Evolutionary conservation across 2,329 filamentous ascomycete species (phyloP).

Genomic region (Colletotrichum navitas): DNA sequence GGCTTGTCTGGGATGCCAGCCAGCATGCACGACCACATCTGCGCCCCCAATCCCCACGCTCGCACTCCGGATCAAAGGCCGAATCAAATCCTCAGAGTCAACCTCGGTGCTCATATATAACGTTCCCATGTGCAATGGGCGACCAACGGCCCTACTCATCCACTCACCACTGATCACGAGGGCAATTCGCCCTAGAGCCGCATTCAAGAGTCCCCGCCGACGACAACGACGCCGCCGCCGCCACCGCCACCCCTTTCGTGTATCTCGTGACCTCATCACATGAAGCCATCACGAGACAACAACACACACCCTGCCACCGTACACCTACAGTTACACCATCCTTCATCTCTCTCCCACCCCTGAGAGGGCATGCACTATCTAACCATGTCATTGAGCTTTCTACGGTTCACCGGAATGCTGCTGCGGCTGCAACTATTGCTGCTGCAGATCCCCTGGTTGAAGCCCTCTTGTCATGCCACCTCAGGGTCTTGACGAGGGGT

Average conservation of each 20-base stretch:
- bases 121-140: background rate
- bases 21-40: background rate
- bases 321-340: background rate
- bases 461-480: constrained; percentile 10
- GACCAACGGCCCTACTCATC: background rate
- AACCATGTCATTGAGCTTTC: background rate
- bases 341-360: background rate
- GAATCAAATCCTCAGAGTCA: background rate
- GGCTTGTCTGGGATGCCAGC: background rate
- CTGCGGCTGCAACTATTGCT: constrained; percentile 3
- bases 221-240: background rate
- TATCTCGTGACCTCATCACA: constrained; percentile 27
- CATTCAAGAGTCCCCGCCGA: background rate
- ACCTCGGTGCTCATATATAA: background rate
- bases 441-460: constrained; percentile 18
- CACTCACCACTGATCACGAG: background rate
- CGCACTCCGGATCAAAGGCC: background rate
- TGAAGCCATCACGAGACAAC: constrained; percentile 38
- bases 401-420: background rate
- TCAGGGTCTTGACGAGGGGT: constrained; percentile 25
- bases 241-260: background rate
- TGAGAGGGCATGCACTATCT: background rate
- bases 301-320: background rate
- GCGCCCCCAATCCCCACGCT: background rate
- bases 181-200: background rate